These are phyloP conservation scores for Cyberlindnera japonica DNA, from an alignment of 805 yeast species.

Conservation along the genomic window DNA sequence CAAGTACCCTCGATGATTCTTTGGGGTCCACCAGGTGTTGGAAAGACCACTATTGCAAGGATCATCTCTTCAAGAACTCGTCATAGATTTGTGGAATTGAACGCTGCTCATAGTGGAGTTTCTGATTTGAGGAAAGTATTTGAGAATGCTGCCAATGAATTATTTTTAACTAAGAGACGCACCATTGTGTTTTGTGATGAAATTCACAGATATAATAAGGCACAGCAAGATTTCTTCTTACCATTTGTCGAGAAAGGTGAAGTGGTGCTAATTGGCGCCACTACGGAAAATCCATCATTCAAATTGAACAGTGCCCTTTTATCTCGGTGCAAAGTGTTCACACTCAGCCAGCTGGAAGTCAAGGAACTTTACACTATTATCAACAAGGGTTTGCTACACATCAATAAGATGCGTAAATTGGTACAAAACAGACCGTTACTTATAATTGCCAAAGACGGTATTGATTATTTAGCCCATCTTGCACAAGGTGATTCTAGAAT, in stretches of 20 bases:
- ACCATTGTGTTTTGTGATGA: slow-evolving; percentile 88
- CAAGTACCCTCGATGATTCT: slow-evolving; percentile 79
- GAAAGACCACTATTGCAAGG: slow-evolving; percentile 82
- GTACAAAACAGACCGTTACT: slow-evolving; percentile 47
- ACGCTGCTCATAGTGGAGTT: slow-evolving; percentile 75
- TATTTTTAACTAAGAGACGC: slow-evolving; percentile 40
- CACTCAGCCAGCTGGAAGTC: slow-evolving; percentile 48
- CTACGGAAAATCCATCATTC: slow-evolving; percentile 91
- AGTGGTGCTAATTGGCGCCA: slow-evolving; percentile 87
- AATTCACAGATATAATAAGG: slow-evolving; percentile 79
- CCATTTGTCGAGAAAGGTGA: slow-evolving; percentile 84
- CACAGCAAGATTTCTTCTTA: slow-evolving; percentile 84
- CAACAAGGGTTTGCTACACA: slow-evolving; percentile 50
- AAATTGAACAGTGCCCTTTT: slow-evolving; percentile 77
- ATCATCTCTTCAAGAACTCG: slow-evolving; percentile 33
- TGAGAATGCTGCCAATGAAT: slow-evolving; percentile 36
- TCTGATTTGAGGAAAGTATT: slow-evolving; percentile 63
- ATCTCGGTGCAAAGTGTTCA: slow-evolving; percentile 80
- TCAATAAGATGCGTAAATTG: slow-evolving; percentile 58
- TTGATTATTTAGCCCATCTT: slow-evolving; percentile 65
- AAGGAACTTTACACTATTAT: slow-evolving; percentile 53
- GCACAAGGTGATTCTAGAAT: slow-evolving; percentile 88
- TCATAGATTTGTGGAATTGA: slow-evolving; percentile 65
- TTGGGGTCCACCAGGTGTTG: slow-evolving; percentile 97
- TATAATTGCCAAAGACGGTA: slow-evolving; percentile 50